These are phyloP conservation scores for Tremella mesenterica DNA, from an alignment of 768 basidiomycete species.

Conservation along the genomic window DNA sequence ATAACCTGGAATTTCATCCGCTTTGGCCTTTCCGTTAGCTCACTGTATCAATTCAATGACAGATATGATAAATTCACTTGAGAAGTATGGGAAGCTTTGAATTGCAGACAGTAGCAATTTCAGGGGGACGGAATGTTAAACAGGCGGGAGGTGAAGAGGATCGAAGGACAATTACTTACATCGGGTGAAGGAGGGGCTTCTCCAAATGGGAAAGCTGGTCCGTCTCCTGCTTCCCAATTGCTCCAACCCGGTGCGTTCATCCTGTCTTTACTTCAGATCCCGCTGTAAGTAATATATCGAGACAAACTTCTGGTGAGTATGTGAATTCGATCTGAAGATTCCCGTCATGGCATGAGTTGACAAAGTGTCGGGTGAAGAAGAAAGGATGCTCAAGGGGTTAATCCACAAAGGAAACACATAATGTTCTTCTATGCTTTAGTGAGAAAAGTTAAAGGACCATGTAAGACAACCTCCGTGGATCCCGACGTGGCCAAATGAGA, in stretches of 20 bases:
- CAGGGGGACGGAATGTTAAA: too few species aligned
- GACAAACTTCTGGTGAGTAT: too few species aligned
- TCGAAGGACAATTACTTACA: too few species aligned
- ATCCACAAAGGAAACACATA: not conserved
- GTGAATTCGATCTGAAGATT: too few species aligned
- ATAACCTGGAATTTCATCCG: constrained; percentile 37
- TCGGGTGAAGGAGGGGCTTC: not conserved
- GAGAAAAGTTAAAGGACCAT: not conserved
- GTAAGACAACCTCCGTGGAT: too few species aligned
- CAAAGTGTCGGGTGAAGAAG: not conserved
- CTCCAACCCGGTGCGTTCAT: constrained; percentile 1
- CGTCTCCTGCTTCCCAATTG: not conserved
- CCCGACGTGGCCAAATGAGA: too few species aligned
- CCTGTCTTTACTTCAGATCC: not conserved
- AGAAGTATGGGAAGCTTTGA: not conserved
- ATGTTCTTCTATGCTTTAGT: not conserved
- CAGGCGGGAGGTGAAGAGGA: too few species aligned
- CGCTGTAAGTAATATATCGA: not conserved
- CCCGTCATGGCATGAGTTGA: too few species aligned
- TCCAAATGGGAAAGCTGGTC: not conserved
- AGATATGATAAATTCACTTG: not conserved
- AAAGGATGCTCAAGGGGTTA: not conserved
- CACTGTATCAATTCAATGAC: not conserved
- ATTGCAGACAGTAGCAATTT: too few species aligned
- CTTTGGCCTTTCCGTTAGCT: constrained; percentile 16